Evolutionary conservation across 495 filamentous ascomycete species (phyloP).

Genomic region (Neurospora africana): DNA sequence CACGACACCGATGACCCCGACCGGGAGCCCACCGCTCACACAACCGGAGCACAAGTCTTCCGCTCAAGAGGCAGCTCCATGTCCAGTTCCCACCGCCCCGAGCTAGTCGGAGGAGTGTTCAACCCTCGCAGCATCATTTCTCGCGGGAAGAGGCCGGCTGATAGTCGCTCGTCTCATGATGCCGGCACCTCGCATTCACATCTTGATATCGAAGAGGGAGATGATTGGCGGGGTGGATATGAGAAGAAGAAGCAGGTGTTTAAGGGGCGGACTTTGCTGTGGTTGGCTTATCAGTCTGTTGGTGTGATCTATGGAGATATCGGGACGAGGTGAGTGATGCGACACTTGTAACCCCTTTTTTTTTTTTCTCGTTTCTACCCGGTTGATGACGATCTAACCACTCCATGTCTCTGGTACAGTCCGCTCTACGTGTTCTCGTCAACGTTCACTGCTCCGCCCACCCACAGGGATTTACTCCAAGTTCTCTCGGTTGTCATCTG

Average conservation of each 20-base stretch:
- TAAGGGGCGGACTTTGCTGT: slow-evolving; percentile 31
- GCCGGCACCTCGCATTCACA: slow-evolving; percentile 8
- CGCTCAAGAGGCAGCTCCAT: background rate
- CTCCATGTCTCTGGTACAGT: background rate
- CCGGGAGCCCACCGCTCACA: background rate
- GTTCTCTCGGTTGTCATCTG: slow-evolving; percentile 66
- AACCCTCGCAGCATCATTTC: slow-evolving; percentile 26
- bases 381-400: background rate
- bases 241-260: slow-evolving; percentile 35
- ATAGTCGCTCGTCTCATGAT: slow-evolving; percentile 16
- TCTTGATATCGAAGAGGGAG: slow-evolving; percentile 26
- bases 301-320: slow-evolving; percentile 73
- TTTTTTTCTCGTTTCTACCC: background rate
- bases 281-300: slow-evolving; percentile 57
- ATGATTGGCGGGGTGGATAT: slow-evolving; percentile 26
- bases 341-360: background rate
- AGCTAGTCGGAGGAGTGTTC: slow-evolving; percentile 27
- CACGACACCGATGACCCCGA: background rate
- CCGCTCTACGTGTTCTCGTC: slow-evolving; percentile 66
- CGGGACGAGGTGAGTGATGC: slow-evolving; percentile 42
- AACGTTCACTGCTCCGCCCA: slow-evolving; percentile 49
- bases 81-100: background rate
- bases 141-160: slow-evolving; percentile 12
- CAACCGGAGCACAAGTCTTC: background rate
- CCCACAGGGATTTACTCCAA: slow-evolving; percentile 52